These are phyloP conservation scores for Saccharomyces hybrid DNA, from an alignment of 1,139 yeast species.

Conservation along the genomic window DNA sequence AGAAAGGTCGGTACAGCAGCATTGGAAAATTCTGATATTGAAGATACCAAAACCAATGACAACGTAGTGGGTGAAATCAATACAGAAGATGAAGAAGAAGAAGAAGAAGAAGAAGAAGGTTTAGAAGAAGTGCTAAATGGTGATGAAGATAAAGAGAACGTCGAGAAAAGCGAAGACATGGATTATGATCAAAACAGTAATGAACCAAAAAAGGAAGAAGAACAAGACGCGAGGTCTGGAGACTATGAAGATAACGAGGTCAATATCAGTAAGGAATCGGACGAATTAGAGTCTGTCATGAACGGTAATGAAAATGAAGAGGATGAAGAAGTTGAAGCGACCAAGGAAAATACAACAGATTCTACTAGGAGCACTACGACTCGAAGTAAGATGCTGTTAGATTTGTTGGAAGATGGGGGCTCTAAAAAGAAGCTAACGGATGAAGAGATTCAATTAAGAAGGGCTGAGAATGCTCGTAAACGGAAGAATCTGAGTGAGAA, in stretches of 20 bases:
- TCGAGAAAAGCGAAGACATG: conserved; percentile 2
- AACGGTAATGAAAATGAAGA: conserved; percentile 5
- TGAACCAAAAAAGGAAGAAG: conserved; percentile 11
- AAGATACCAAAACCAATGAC: not conserved
- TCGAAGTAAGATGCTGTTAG: conserved; percentile 18
- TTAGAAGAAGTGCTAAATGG: conserved; percentile 8
- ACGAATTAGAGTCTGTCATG: conserved; percentile 5
- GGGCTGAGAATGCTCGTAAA: conserved; percentile 84
- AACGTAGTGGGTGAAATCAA: conserved; percentile 7
- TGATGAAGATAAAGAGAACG: conserved; percentile 10
- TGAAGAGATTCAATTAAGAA: conserved; percentile 72
- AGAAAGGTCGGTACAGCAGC: not conserved
- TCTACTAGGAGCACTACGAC: conserved; percentile 1
- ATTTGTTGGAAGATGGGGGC: conserved; percentile 24
- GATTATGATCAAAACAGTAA: conserved; percentile 7
- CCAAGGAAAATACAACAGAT: conserved; percentile 9
- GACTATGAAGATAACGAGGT: conserved; percentile 7
- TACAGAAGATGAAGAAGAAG: conserved; percentile 11
- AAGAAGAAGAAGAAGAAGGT: conserved; percentile 11
- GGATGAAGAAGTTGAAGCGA: conserved; percentile 10
- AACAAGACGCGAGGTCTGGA: conserved; percentile 7
- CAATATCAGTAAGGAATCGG: conserved; percentile 12
- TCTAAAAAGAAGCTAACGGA: conserved; percentile 46
- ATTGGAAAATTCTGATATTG: not conserved
- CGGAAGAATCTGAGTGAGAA: conserved; percentile 79